Percentiles rank a stretch among this genome's conserved stretches.
Evolutionary conservation across 805 yeast genomes (phyloP).

Genomic region (Zygosaccharomyces gambellarensis): DNA sequence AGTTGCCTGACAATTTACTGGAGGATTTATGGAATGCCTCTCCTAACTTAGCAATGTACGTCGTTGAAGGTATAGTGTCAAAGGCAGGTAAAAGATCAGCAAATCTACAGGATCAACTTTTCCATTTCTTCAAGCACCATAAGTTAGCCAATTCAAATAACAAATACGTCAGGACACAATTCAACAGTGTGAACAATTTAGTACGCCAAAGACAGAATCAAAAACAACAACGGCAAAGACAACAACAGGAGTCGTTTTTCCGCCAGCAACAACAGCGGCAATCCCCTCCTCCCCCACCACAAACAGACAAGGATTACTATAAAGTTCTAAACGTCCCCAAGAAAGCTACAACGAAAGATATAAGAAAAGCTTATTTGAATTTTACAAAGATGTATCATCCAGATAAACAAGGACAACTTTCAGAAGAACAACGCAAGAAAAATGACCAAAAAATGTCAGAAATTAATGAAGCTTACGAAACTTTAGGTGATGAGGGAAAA

Average conservation of each 20-base stretch:
- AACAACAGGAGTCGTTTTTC: conserved; percentile 36
- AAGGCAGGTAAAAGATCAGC: conserved; percentile 10
- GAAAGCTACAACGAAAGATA: conserved; percentile 64
- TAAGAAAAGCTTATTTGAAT: conserved; percentile 75
- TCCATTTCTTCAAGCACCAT: conserved; percentile 23
- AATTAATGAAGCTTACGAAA: conserved; percentile 89
- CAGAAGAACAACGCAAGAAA: conserved; percentile 56
- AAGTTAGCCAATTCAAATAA: conserved; percentile 17
- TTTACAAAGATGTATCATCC: conserved; percentile 84
- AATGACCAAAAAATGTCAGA: conserved; percentile 85
- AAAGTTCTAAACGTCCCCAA: conserved; percentile 64
- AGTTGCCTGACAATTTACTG: conserved; percentile 19
- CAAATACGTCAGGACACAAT: conserved; percentile 22
- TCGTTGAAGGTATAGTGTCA: conserved; percentile 17
- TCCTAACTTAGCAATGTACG: conserved; percentile 28
- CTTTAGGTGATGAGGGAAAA: conserved; percentile 60
- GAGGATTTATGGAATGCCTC: conserved; percentile 26
- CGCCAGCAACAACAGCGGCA: conserved; percentile 36
- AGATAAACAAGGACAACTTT: conserved; percentile 69
- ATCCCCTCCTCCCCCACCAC: conserved; percentile 21
- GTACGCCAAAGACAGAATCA: conserved; percentile 38
- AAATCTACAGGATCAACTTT: conserved; percentile 15
- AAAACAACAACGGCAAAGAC: conserved; percentile 45
- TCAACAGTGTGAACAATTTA: conserved; percentile 35
- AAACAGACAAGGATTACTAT: conserved; percentile 64